Evolutionary conservation across 2,329 filamentous ascomycete species (phyloP).

Genomic region (Cladosporium velox): DNA sequence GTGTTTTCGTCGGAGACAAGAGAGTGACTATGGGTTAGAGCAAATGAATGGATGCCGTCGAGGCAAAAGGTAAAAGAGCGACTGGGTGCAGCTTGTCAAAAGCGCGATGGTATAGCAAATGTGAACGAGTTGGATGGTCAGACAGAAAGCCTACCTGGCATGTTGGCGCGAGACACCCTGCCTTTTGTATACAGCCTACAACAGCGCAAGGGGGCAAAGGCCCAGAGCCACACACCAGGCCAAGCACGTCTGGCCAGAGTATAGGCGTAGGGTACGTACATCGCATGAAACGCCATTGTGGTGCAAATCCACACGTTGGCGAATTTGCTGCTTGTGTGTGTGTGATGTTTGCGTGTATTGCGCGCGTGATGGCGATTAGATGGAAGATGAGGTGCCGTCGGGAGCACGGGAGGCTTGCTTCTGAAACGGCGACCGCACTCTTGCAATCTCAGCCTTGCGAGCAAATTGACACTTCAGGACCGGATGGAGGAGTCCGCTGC

Average conservation of each 20-base stretch:
- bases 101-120: slow-evolving; percentile 8
- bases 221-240: neutral
- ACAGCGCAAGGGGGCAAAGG: neutral
- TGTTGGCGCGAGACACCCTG: slow-evolving; percentile 4
- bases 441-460: slow-evolving; percentile 19
- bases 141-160: neutral
- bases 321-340: neutral
- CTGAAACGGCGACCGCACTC: slow-evolving; percentile 9
- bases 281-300: slow-evolving; percentile 14
- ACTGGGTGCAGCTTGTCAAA: slow-evolving; percentile 21
- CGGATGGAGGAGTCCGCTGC: slow-evolving; percentile 8
- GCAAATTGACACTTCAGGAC: neutral
- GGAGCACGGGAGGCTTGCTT: slow-evolving; percentile 14
- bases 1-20: neutral
- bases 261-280: slow-evolving; percentile 3
- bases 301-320: slow-evolving; percentile 2
- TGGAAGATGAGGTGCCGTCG: slow-evolving; percentile 14
- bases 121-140: neutral
- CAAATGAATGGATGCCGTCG: slow-evolving; percentile 19
- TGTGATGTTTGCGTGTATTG: neutral
- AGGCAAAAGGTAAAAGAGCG: slow-evolving; percentile 13
- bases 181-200: slow-evolving; percentile 20
- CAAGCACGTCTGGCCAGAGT: slow-evolving; percentile 13
- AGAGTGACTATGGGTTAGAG: neutral
- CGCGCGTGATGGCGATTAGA: slow-evolving; percentile 7